These are phyloP conservation scores for Leptographium lundbergii DNA, from an alignment of 2,329 filamentous ascomycete genomes.

Conservation along the genomic window DNA sequence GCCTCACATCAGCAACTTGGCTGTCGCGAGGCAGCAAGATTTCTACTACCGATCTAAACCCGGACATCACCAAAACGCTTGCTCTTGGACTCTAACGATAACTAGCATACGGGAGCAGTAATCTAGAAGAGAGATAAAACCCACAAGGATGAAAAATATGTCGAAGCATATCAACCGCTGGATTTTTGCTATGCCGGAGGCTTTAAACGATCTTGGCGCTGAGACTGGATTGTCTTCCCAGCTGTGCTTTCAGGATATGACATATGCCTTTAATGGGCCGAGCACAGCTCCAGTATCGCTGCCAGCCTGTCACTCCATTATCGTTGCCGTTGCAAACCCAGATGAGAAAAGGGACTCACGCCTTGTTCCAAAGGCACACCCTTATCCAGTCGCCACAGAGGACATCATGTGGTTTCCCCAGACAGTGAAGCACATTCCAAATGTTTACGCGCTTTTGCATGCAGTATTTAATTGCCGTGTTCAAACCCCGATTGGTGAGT, in stretches of 20 bases:
- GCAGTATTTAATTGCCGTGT: constrained; percentile 3
- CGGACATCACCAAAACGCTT: neutral
- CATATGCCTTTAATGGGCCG: neutral
- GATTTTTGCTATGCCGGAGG: neutral
- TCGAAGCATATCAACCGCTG: neutral
- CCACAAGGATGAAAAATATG: too few relatives aligned
- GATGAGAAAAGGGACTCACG: neutral
- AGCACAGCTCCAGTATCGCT: neutral
- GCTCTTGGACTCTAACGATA: neutral
- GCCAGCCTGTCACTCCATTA: neutral
- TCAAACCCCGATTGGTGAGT: neutral
- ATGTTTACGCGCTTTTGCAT: constrained; percentile 9
- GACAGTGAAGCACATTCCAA: constrained; percentile 2
- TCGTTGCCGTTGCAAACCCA: neutral
- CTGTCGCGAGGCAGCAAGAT: neutral
- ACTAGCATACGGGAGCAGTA: neutral
- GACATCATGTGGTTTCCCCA: neutral
- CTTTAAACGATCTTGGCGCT: constrained; percentile 6
- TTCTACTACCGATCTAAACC: neutral
- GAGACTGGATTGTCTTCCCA: neutral
- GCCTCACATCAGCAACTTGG: neutral
- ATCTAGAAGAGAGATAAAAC: neutral
- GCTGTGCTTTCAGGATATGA: constrained; percentile 3
- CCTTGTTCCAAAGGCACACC: neutral
- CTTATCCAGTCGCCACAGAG: neutral